Percentiles rank a stretch among this genome's conserved stretches.
These are phyloP conservation scores for Ophiostoma sp. DNA, from an alignment of 2,329 filamentous ascomycete genomes.

Conservation along the genomic window DNA sequence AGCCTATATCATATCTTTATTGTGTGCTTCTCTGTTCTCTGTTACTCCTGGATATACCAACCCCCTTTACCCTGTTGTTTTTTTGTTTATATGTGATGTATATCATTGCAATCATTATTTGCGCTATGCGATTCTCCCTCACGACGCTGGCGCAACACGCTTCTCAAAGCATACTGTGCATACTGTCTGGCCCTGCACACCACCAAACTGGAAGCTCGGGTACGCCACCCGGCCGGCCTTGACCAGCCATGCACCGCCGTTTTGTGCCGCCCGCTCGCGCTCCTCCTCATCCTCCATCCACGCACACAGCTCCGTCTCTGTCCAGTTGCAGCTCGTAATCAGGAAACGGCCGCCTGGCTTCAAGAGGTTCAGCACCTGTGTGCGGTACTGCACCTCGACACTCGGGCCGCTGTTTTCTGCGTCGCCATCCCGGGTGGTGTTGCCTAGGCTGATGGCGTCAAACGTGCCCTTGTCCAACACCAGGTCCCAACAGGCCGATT, in stretches of 20 bases:
- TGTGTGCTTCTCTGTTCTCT: background rate
- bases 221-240: conserved; percentile 74
- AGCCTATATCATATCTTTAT: background rate
- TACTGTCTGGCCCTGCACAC: conserved; percentile 83
- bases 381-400: conserved; percentile 73
- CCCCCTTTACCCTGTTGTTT: background rate
- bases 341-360: conserved; percentile 71
- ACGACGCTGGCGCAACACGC: background rate
- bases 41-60: background rate
- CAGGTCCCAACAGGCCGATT: conserved; percentile 69
- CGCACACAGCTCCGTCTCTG: conserved; percentile 74
- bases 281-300: conserved; percentile 66
- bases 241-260: conserved; percentile 46
- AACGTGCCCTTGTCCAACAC: conserved; percentile 98
- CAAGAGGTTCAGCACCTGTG: conserved; percentile 67
- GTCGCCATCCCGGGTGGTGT: conserved; percentile 40
- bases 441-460: conserved; percentile 82
- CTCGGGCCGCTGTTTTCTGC: conserved; percentile 49
- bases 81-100: background rate
- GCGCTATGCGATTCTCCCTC: background rate
- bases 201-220: conserved; percentile 84
- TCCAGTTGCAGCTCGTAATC: conserved; percentile 98
- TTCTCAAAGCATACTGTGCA: conserved; percentile 79
- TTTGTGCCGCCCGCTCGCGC: background rate
- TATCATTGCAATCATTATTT: conserved; percentile 1